These are phyloP conservation scores for Monosporascus cannonballus DNA, from an alignment of 2,329 filamentous ascomycete species.

Conservation along the genomic window DNA sequence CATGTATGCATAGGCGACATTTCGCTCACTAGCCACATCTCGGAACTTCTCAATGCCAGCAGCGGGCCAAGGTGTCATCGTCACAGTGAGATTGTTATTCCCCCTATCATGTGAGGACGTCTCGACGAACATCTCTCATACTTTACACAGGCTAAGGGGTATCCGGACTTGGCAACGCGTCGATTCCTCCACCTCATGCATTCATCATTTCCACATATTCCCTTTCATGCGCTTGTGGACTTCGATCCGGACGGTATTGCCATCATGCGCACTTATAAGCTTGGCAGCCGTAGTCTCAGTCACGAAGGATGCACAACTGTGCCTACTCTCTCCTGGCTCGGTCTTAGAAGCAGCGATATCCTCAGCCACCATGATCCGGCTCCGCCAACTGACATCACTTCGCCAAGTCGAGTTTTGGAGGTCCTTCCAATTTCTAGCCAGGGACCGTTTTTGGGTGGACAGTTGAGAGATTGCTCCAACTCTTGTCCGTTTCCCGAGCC, in stretches of 20 bases:
- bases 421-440: not conserved
- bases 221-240: constrained; percentile 62
- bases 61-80: constrained; percentile 53
- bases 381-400: not conserved
- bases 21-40: constrained; percentile 57
- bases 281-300: constrained; percentile 56
- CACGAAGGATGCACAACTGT: constrained; percentile 52
- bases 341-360: constrained; percentile 44
- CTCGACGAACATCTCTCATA: constrained; percentile 3
- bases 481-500: not conserved
- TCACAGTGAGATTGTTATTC: constrained; percentile 49
- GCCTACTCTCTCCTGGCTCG: constrained; percentile 57
- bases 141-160: constrained; percentile 64
- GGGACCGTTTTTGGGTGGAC: not conserved
- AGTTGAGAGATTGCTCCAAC: not conserved
- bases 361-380: constrained; percentile 5
- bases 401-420: too few species aligned
- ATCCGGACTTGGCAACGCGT: constrained; percentile 68
- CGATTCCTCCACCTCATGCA: constrained; percentile 55
- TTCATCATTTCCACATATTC: constrained; percentile 39
- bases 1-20: constrained; percentile 56
- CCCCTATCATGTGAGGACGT: not conserved
- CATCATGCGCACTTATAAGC: constrained; percentile 68
- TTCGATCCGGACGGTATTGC: constrained; percentile 71
- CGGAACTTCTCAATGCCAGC: constrained; percentile 45